phyloP scores from a whole-genome alignment of 2,329 filamentous ascomycete species.

The Claviceps pazoutovae region DNA sequence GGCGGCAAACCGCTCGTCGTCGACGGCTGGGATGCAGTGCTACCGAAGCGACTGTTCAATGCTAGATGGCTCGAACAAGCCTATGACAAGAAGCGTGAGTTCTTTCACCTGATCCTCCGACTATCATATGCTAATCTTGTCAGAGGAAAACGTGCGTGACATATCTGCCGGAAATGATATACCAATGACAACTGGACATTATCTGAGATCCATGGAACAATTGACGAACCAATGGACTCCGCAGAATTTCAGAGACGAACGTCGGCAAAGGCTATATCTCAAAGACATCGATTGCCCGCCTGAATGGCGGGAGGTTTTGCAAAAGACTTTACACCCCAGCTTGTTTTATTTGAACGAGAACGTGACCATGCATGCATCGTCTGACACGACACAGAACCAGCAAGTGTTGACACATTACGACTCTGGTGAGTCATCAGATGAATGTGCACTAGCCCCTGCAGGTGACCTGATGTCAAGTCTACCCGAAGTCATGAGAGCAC shows the following conservation, averaged over 20 bases:
- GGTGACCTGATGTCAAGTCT: constrained; percentile 94
- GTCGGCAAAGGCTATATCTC: constrained; percentile 76
- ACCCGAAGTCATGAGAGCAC: constrained; percentile 72
- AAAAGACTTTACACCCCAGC: constrained; percentile 62
- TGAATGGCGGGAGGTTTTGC: constrained; percentile 72
- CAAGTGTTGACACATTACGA: constrained; percentile 20
- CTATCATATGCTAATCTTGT: constrained; percentile 10
- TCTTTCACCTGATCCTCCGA: not conserved
- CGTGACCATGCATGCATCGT: constrained; percentile 28
- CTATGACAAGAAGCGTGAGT: constrained; percentile 63
- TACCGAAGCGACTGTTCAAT: constrained; percentile 69
- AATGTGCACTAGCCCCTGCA: constrained; percentile 51
- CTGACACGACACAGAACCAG: not conserved
- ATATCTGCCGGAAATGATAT: constrained; percentile 59
- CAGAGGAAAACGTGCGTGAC: constrained; percentile 76
- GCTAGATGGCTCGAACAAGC: constrained; percentile 66
- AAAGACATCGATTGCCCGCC: constrained; percentile 94
- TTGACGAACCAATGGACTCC: constrained; percentile 71
- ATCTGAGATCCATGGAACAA: constrained; percentile 73
- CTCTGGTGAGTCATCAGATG: constrained; percentile 29
- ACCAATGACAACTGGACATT: constrained; percentile 78
- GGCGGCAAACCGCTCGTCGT: constrained; percentile 82
- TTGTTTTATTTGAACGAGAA: constrained; percentile 85
- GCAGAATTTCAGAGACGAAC: constrained; percentile 63
- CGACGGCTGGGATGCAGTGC: constrained; percentile 65